phyloP scores from a whole-genome alignment of 2,329 filamentous ascomycete species.

The Aspergillus luchuensis region DNA sequence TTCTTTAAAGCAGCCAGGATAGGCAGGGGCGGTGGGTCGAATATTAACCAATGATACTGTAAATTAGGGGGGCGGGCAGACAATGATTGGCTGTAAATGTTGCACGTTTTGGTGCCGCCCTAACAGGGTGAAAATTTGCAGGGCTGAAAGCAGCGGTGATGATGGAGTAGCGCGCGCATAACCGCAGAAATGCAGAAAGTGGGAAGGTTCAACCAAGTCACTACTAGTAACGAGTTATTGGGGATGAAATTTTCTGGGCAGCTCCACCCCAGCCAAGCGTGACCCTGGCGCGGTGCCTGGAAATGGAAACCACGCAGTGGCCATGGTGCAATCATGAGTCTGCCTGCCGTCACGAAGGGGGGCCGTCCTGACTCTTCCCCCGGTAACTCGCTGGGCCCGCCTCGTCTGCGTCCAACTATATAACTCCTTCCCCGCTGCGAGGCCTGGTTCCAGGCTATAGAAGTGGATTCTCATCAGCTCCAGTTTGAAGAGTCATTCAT shows the following conservation, averaged over 20 bases:
- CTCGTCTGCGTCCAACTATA: conserved; percentile 18
- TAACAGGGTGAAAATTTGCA: not conserved
- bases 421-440: conserved; percentile 24
- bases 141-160: conserved; percentile 4
- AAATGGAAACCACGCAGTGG: conserved; percentile 7
- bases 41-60: conserved; percentile 8
- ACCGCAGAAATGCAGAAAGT: not conserved
- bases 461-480: conserved; percentile 16
- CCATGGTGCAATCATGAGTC: conserved; percentile 21
- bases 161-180: conserved; percentile 5
- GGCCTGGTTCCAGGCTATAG: conserved; percentile 20
- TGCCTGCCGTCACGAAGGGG: conserved; percentile 16
- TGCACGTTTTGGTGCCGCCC: conserved; percentile 1
- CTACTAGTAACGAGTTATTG: not conserved
- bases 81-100: not conserved
- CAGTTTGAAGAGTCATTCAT: not conserved
- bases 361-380: conserved; percentile 11
- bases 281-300: conserved; percentile 23
- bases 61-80: too few relatives aligned
- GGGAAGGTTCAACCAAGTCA: not conserved
- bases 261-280: conserved; percentile 16
- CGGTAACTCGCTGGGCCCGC: conserved; percentile 13
- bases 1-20: conserved; percentile 1
- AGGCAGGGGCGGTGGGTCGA: not conserved
- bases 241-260: not conserved